These are phyloP conservation scores for Xylaria sp. DNA, from an alignment of 2,329 filamentous ascomycete genomes.

Conservation along the genomic window DNA sequence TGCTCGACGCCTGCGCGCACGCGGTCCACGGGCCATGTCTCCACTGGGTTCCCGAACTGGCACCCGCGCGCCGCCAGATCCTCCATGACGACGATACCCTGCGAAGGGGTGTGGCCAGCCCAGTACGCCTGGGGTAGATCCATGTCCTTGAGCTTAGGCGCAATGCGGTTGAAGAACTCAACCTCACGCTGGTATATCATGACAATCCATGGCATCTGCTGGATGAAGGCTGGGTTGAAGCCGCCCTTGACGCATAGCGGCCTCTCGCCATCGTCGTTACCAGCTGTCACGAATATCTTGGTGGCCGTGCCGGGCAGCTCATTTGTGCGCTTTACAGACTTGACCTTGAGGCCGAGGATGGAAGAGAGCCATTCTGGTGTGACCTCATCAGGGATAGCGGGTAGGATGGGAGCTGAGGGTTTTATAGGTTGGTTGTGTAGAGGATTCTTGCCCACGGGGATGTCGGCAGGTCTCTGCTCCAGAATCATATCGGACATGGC, in stretches of 20 bases:
- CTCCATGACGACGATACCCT: constrained; percentile 46
- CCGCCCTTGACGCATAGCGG: constrained; percentile 45
- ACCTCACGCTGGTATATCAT: constrained; percentile 45
- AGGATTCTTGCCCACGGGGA: constrained; percentile 3
- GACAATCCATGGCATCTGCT: constrained; percentile 41
- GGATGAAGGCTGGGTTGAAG: constrained; percentile 44
- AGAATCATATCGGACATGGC: constrained; percentile 28
- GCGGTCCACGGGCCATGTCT: constrained; percentile 40
- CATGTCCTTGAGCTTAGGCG: constrained; percentile 40
- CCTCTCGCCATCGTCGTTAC: constrained; percentile 35
- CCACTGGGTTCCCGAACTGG: constrained; percentile 39
- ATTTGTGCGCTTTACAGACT: constrained; percentile 35
- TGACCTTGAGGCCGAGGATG: constrained; percentile 37
- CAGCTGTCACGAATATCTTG: constrained; percentile 40
- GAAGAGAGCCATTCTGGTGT: constrained; percentile 42
- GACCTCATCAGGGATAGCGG: constrained; percentile 37
- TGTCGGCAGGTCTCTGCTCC: constrained; percentile 16
- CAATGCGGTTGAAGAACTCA: constrained; percentile 45
- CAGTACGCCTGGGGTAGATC: constrained; percentile 40
- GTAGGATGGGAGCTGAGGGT: constrained; percentile 26
- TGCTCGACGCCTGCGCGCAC: constrained; percentile 47
- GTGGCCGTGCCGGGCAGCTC: constrained; percentile 41
- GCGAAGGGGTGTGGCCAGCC: constrained; percentile 39
- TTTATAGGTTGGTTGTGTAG: constrained; percentile 17
- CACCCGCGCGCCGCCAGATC: constrained; percentile 40